Conservation (phyloP, 2,329 filamentous ascomycete species). For the Biscogniauxia sp. region DNA sequence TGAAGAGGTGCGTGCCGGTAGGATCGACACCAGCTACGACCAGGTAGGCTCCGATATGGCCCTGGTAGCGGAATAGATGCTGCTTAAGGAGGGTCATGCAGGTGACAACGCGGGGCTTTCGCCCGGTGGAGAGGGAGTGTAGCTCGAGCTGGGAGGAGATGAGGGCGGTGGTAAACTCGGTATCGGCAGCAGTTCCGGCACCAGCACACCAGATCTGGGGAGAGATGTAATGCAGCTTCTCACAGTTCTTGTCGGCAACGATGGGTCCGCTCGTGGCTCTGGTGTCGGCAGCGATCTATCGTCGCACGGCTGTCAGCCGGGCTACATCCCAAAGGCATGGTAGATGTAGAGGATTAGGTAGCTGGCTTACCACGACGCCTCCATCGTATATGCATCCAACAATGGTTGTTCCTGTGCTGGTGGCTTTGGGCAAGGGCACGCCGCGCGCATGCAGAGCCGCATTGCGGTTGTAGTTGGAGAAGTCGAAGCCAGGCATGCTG, state of each 20-base stretch:
- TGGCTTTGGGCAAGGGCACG: constrained; percentile 93
- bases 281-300: constrained; percentile 92
- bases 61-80: constrained; percentile 97
- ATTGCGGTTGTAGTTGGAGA: constrained; percentile 99
- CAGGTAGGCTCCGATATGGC: constrained; percentile 95
- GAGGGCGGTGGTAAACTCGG: constrained; percentile 97
- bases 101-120: constrained; percentile 94
- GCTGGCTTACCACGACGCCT: constrained; percentile 77
- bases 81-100: constrained; percentile 99
- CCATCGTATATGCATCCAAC: constrained; percentile 96
- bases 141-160: constrained; percentile 99
- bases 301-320: constrained; percentile 11
- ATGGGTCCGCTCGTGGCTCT: constrained; percentile 96
- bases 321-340: neutral
- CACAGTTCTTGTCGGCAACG: constrained; percentile 99
- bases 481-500: constrained; percentile 96
- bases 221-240: constrained; percentile 98
- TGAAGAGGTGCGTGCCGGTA: constrained; percentile 92
- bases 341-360: neutral
- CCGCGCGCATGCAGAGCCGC: constrained; percentile 90
- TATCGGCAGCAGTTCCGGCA: constrained; percentile 95
- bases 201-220: constrained; percentile 99
- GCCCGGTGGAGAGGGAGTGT: constrained; percentile 92
- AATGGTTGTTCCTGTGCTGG: constrained; percentile 97
- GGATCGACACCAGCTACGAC: constrained; percentile 96